Conservation (phyloP, 2,329 filamentous ascomycete genomes). For the Laburnicola sp. region DNA sequence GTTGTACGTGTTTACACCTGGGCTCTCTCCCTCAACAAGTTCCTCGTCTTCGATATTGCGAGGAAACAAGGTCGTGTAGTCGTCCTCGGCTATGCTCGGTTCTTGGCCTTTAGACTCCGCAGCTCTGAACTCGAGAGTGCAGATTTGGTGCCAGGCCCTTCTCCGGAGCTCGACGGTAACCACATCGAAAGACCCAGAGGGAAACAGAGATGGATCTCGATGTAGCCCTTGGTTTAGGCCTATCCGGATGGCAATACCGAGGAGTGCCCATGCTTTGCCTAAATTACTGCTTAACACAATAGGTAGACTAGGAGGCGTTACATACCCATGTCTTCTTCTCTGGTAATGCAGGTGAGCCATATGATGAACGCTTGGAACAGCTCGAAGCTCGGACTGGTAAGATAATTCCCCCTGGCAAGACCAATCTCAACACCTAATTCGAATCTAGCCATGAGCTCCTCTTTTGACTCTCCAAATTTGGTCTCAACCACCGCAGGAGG, state of each 20-base stretch:
- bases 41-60: conserved; percentile 46
- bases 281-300: neutral
- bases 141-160: conserved; percentile 44
- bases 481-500: conserved; percentile 33
- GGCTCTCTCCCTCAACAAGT: conserved; percentile 41
- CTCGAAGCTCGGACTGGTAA: conserved; percentile 44
- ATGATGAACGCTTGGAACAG: conserved; percentile 44
- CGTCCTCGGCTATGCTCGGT: conserved; percentile 42
- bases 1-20: conserved; percentile 34
- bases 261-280: conserved; percentile 45
- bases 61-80: conserved; percentile 44
- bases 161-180: conserved; percentile 45
- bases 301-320: neutral
- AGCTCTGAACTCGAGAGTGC: conserved; percentile 44
- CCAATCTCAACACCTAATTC: conserved; percentile 43
- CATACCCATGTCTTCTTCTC: conserved; percentile 46
- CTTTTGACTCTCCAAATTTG: conserved; percentile 40
- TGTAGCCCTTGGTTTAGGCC: conserved; percentile 45
- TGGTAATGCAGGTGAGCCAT: conserved; percentile 44
- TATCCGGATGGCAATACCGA: conserved; percentile 44
- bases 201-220: conserved; percentile 44
- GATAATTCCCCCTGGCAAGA: conserved; percentile 41
- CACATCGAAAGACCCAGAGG: conserved; percentile 41
- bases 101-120: conserved; percentile 47
- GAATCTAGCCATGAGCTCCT: conserved; percentile 35